Evolutionary conservation across 1,284 basidiomycete genomes (phyloP), one percentile per base, ranked within the genome.

Genomic region (Cystobasidium sp.): DNA sequence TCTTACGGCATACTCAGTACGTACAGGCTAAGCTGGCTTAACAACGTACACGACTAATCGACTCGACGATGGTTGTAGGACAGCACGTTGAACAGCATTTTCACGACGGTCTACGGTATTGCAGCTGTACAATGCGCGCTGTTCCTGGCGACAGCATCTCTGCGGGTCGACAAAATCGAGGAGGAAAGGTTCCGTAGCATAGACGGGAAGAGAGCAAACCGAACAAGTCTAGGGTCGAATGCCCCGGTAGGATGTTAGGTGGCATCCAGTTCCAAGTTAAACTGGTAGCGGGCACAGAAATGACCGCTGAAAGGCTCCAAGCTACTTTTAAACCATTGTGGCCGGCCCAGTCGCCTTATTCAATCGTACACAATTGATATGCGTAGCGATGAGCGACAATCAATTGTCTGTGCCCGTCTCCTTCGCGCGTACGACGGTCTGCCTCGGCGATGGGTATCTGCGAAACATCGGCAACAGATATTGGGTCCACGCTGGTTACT

Each of bases 111-210:
- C 44, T 94, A 92, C 81, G 92, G 91, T 53, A 93, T 88, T 83
- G 91, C 91, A 86, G 88, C 89, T n/a, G 86, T 93, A 78, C 84
- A 92, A 73, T 83, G 90, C 58, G 85, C 85, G 73, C 84, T 94
- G 77, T 87, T 93, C 82, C 84, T 94, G 65, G 88, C 90, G 8
- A 89, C 91, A 37, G 85, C 91, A 74, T 93, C 91, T 84, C 87
- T 94, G 65, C 92, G 94, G 81, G 91, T 90, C 80, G 89, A 87
- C 87, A 86, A 91, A 78, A 84, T 89, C 80, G 89, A 92, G 82
- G 85, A 87, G 72, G 89, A 91, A 77, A 88, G 92, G 49, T 93
- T 94, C 86, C 88, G 87, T 84, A 89, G 86, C 84, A 94, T 94
- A 78, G 91, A 94, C 79, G 87, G 87, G 75, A 94, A 94, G 84